These are phyloP conservation scores for Epipyxis sp. DNA, from an alignment of 108 stramenopile species.

Conservation along the genomic window DNA sequence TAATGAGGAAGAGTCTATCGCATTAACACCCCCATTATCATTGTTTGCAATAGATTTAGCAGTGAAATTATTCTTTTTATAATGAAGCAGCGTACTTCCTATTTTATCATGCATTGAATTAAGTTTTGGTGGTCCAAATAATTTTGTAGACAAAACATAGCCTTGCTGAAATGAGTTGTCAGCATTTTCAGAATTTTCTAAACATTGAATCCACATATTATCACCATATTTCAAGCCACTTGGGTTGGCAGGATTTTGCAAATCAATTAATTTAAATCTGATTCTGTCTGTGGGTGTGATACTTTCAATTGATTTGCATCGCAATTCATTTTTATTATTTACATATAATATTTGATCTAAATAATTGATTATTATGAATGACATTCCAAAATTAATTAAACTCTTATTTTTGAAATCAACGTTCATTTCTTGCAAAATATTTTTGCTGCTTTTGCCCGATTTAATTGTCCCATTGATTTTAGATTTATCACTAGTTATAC, in stretches of 20 bases:
- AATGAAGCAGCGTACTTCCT: no score
- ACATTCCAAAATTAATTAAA: not conserved
- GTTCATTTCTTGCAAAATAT: not conserved
- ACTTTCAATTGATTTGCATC: not conserved
- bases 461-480: not conserved
- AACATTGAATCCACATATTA: slow-evolving; percentile 5
- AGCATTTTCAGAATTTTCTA: not conserved
- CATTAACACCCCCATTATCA: no score
- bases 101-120: not conserved
- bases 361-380: not conserved
- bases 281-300: not conserved
- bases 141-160: not conserved
- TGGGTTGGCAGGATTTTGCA: slow-evolving; percentile 1
- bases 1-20: no score
- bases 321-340: not conserved
- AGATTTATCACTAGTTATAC: not conserved
- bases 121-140: slow-evolving; percentile 3
- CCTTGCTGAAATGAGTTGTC: not conserved
- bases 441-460: not conserved
- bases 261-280: slow-evolving; percentile 1
- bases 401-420: not conserved
- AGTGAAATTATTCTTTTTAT: no score
- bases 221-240: not conserved
- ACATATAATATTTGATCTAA: not conserved
- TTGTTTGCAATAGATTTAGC: no score